A percentile compares a stretch with the other conserved stretches of the same genome.
Evolutionary conservation across 495 filamentous ascomycete species (phyloP).

Genomic region (Baudoinia panamericana): DNA sequence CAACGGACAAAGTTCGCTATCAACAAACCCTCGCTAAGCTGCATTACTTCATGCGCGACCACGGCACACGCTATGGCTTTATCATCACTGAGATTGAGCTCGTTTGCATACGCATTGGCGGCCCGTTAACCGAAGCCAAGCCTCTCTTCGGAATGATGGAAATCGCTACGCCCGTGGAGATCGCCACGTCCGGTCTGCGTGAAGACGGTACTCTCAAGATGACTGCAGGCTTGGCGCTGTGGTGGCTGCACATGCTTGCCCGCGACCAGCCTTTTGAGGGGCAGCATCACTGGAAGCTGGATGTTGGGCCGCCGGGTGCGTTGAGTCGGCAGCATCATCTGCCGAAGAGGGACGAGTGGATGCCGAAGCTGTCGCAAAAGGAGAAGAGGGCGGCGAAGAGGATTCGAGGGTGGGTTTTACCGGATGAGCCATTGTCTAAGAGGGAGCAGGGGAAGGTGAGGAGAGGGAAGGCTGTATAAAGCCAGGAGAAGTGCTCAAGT

Average conservation of each 20-base stretch:
- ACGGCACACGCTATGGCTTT: slow-evolving; percentile 84
- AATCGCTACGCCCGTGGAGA: slow-evolving; percentile 47
- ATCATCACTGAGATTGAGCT: slow-evolving; percentile 93
- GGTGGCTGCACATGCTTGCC: slow-evolving; percentile 75
- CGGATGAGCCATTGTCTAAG: slow-evolving; percentile 56
- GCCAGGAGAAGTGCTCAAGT: too few species aligned
- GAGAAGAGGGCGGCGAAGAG: slow-evolving; percentile 79
- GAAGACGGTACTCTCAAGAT: slow-evolving; percentile 39
- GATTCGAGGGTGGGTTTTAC: slow-evolving; percentile 70
- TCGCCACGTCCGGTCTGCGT: slow-evolving; percentile 31
- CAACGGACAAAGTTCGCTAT: slow-evolving; percentile 70
- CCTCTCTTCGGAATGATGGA: slow-evolving; percentile 81
- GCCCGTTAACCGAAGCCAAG: slow-evolving; percentile 25
- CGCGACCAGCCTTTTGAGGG: slow-evolving; percentile 55
- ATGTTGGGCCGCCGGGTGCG: slow-evolving; percentile 70
- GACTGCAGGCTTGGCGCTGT: slow-evolving; percentile 57
- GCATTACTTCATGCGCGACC: slow-evolving; percentile 81
- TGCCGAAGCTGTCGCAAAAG: slow-evolving; percentile 66
- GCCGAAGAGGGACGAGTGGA: slow-evolving; percentile 70
- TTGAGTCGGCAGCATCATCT: slow-evolving; percentile 57
- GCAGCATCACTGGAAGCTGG: slow-evolving; percentile 55
- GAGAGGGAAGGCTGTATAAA: background rate
- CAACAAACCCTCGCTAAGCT: slow-evolving; percentile 70
- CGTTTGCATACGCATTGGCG: slow-evolving; percentile 56
- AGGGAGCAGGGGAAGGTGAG: slow-evolving; percentile 16